Base-by-base conservation (phyloP, 305 asterid species). In the Fraxinus nigra region DNA sequence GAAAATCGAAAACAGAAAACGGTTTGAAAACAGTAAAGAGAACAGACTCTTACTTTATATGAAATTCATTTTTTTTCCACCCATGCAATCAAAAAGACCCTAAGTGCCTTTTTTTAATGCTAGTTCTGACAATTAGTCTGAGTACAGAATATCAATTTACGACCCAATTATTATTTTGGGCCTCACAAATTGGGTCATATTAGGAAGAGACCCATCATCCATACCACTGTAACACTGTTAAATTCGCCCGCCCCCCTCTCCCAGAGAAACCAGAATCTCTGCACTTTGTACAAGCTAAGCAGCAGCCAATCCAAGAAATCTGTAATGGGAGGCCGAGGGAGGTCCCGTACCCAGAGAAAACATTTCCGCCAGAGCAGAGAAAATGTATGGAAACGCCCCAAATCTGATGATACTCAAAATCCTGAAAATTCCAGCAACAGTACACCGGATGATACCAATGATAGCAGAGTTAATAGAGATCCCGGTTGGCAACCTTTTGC, bases 271-370 rank as follows among this genome's bases (percentile, higher is more conserved):
- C 75, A 69, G 75, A 69, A 28, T 69, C 75, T 69, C 75, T 28
- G 75, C 37, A 30, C 22, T 69, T 69, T 28, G 20, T 22, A 28
- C 38, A 65, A 24, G 14, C 34, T 8, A 85, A 82, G 76, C 22
- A n/a, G 63, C 63, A n/a, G 24, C 65, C 65, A 54, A 54, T 46
- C 59, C n/a, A 20, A 83, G 56, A 63, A 61, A 35, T 20, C 75
- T 65, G 72, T 26, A 46, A 95, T 90, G 97, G 97, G 98, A 46
- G 95, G 98, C 4, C 87, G 94, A 76, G 92, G 98, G 72, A 94
- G 92, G 88, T 91, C 95, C 32, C 95, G 99, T 14, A 96, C 99
- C 78, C 99, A 94, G 91, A 87, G 99, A 81, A 96, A 92, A 33
- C 98, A 96, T 92, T 96, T 96, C 82, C 87, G 92, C 69, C 90